Evolutionary conservation across 305 asterid genomes (phyloP), one percentile per base, ranked within the genome.

Genomic region (Fraxinus latifolia): DNA sequence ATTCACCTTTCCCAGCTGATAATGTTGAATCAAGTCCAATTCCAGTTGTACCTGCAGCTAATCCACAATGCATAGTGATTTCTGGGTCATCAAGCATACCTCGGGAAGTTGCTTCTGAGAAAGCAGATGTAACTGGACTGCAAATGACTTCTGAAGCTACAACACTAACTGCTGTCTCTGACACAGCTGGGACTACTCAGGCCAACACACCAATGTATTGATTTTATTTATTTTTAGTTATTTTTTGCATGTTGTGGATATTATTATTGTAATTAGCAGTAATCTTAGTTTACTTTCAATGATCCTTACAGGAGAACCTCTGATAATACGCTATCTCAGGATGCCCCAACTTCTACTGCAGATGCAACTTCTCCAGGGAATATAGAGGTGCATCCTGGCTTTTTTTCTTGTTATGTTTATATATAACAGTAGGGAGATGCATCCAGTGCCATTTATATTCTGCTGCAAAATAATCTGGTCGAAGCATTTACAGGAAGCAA

Each of bases 11-110:
- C 19, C 37, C 74, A 4, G 84, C 86, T 83, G 91, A 87, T 80
- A 85, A 83, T 25, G 87, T 82, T 34, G 87, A 58, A 78, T 79
- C 94, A 78, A 95, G 93, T 87, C 94, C 95, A 76, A 79, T 81
- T 86, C 84, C 90, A 19, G 92, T 80, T 83, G 86, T 90, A 82
- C 89, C 91, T 74, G 86, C 83, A 72, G 91, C 75, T 86, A 82
- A 83, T 79, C 85, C 87, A 33, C 93, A 88, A 29, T 84, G 82
- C 82, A 84, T 80, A 29, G 83, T 36, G 81, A 55, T 86, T 83
- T 81, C 93, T 85, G 92, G 80, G 79, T 78, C 89, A 81, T 85
- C 95, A 73, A 74, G 84, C 87, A 81, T 82, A 80, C 89, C 88
- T 50, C 86, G 68, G 19, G 92, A 91, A 68, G 84, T 77, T 86